phyloP scores from a whole-genome alignment of 1,284 basidiomycete species.

The Waitea zeae region DNA sequence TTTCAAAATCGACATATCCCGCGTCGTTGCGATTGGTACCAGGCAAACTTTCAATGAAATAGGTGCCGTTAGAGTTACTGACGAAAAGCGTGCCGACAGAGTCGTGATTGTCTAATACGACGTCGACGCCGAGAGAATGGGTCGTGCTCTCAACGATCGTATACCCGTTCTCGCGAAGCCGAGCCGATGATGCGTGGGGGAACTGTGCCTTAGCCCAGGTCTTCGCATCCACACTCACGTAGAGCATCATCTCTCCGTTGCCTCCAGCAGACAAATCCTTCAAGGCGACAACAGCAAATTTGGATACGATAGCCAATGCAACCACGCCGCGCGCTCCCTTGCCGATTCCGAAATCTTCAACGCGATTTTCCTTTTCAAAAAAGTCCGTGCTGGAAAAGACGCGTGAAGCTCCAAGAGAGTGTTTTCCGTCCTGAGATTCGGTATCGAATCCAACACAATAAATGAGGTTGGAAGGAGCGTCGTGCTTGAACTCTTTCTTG shows the following conservation, averaged over 20 bases:
- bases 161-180: slow-evolving; percentile 79
- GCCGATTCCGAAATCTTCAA: slow-evolving; percentile 74
- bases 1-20: slow-evolving; percentile 92
- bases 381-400: slow-evolving; percentile 76
- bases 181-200: slow-evolving; percentile 69
- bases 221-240: slow-evolving; percentile 68
- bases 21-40: slow-evolving; percentile 80
- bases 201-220: slow-evolving; percentile 75
- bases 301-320: slow-evolving; percentile 80
- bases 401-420: slow-evolving; percentile 46
- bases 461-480: slow-evolving; percentile 55
- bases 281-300: slow-evolving; percentile 79
- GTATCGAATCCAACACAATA: slow-evolving; percentile 80
- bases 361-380: slow-evolving; percentile 41
- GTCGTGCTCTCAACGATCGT: slow-evolving; percentile 90
- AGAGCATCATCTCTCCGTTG: slow-evolving; percentile 64
- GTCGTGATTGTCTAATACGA: slow-evolving; percentile 59
- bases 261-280: slow-evolving; percentile 37
- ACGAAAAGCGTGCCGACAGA: slow-evolving; percentile 86
- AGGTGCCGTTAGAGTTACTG: slow-evolving; percentile 87
- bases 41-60: slow-evolving; percentile 82
- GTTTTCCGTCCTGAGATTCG: slow-evolving; percentile 25
- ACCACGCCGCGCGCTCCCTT: slow-evolving; percentile 74
- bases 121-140: slow-evolving; percentile 89
- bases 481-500: slow-evolving; percentile 58